These are phyloP conservation scores for Colletotrichum eremochloae DNA, from an alignment of 2,329 filamentous ascomycete species.

Conservation along the genomic window DNA sequence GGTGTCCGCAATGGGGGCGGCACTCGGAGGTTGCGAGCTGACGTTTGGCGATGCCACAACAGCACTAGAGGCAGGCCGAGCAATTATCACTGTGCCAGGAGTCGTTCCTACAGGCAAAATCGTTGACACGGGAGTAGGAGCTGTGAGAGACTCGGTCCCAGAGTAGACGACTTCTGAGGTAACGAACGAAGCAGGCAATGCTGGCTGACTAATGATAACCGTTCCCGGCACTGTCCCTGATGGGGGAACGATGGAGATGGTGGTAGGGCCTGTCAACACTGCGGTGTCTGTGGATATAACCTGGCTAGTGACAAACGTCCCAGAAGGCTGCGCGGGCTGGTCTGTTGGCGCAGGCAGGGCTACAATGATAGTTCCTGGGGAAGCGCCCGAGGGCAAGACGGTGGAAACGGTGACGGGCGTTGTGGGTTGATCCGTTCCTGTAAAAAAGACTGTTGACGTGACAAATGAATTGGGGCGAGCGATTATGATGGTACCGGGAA, in stretches of 20 bases:
- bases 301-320: not conserved
- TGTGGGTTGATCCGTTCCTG: not conserved
- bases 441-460: not conserved
- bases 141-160: not conserved
- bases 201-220: not conserved
- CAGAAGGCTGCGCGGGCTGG: not conserved
- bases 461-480: not conserved
- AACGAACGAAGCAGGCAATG: not conserved
- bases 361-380: slow-evolving; percentile 31
- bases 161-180: not conserved
- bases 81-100: slow-evolving; percentile 28
- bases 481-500: not conserved
- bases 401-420: slow-evolving; percentile 23
- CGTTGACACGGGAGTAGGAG: slow-evolving; percentile 10
- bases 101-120: slow-evolving; percentile 13
- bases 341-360: not conserved
- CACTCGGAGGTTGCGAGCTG: not conserved
- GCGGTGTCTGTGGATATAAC: not conserved
- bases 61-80: not conserved
- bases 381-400: not conserved
- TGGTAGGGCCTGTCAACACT: not conserved
- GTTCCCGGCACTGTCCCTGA: not conserved
- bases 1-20: not conserved
- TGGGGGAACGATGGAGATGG: not conserved
- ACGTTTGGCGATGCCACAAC: not conserved